Percentiles rank a stretch among this genome's conserved stretches.
Conservation (phyloP, 164 flowering plant species). For the Platanus orientalis region DNA sequence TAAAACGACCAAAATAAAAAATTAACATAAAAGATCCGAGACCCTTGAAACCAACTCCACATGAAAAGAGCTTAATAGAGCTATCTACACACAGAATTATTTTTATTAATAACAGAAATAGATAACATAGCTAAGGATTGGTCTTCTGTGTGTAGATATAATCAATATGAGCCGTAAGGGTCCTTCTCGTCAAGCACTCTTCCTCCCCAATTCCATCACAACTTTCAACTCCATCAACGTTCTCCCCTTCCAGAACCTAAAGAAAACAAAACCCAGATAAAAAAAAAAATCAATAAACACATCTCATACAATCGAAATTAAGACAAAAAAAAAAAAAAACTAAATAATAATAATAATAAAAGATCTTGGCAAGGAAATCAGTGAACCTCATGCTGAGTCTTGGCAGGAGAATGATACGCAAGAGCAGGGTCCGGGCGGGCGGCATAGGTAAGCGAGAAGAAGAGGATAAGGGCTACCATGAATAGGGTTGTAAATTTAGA, state of each 20-base stretch:
- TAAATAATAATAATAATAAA: no score
- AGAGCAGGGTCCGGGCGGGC: conserved; percentile 22
- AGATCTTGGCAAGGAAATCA: background rate
- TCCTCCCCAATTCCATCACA: conserved; percentile 30
- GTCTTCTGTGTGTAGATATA: conserved; percentile 39
- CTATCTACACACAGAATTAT: no score
- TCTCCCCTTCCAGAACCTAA: conserved; percentile 15
- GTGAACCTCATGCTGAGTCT: conserved; percentile 15
- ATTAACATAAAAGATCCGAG: no score
- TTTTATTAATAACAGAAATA: no score
- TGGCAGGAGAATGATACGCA: conserved; percentile 5
- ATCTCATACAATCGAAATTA: no score
- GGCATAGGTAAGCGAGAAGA: conserved; percentile 20
- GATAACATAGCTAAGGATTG: no score
- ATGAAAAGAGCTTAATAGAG: no score
- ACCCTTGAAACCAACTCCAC: no score
- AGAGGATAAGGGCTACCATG: conserved; percentile 20
- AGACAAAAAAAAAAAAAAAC: background rate
- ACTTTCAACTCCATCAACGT: no score
- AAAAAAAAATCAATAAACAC: no score
- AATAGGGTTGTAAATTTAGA: conserved; percentile 7
- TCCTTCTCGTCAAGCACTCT: conserved; percentile 42
- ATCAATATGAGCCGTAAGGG: conserved; percentile 36
- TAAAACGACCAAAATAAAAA: no score
- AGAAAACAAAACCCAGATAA: no score